Conservation (phyloP, 202 grass and related monocot genomes). For the Carex sylvatica region DNA sequence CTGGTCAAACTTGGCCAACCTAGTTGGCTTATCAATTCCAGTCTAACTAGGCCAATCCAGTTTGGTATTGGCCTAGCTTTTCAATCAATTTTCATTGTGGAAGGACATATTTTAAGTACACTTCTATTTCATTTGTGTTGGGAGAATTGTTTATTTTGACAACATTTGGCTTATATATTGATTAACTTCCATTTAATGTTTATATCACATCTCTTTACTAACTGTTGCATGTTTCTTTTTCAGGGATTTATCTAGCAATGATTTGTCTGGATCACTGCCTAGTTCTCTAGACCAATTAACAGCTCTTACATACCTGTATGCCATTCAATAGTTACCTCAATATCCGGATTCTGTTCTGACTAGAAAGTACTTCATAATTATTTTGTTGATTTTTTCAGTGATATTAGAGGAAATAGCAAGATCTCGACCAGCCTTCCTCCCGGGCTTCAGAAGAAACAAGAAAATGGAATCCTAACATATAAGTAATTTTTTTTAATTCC, state of each 20-base stretch:
- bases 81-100: neutral
- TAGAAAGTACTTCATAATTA: neutral
- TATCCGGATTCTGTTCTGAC: neutral
- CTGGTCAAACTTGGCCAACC: neutral
- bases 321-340: neutral
- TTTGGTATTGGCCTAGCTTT: neutral
- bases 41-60: neutral
- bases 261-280: conserved; percentile 1
- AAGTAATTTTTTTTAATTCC: conserved; percentile 11
- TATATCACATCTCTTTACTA: neutral
- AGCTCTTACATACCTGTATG: neutral
- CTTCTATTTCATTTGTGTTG: neutral
- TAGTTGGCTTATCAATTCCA: too few relatives aligned
- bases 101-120: neutral
- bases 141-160: neutral
- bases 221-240: neutral
- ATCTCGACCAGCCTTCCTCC: conserved; percentile 1
- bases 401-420: neutral
- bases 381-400: neutral
- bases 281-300: conserved; percentile 15
- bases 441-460: conserved; percentile 27
- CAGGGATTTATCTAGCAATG: conserved; percentile 21
- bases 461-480: conserved; percentile 22
- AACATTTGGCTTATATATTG: too few relatives aligned
- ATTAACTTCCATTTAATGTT: neutral